Conservation (phyloP, 345 rosid genomes). For the Citrus medica region DNA sequence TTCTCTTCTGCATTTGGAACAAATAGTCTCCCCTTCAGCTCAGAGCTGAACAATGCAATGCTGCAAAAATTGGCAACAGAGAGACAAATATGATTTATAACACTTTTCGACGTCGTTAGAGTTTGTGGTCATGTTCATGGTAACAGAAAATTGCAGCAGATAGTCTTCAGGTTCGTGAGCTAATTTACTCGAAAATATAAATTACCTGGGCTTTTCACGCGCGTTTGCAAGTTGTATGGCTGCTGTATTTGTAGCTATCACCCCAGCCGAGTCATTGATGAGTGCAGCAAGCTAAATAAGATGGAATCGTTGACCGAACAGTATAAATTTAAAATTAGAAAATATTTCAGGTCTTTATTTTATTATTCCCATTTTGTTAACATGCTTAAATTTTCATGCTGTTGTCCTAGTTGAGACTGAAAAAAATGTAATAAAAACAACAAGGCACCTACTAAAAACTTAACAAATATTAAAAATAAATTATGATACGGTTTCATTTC, state of each 20-base stretch:
- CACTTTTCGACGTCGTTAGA: not conserved
- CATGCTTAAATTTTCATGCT: not conserved
- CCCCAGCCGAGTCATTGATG: conserved; percentile 85
- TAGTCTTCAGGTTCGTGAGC: too few species aligned
- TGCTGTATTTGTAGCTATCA: conserved; percentile 85
- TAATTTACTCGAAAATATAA: not conserved
- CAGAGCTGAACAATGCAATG: conserved; percentile 76
- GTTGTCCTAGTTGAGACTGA: not conserved
- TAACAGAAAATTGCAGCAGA: too few species aligned
- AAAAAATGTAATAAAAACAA: too few species aligned
- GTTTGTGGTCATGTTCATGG: not conserved
- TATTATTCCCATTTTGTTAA: too few species aligned
- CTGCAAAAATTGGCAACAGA: conserved; percentile 32
- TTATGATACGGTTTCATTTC: not conserved
- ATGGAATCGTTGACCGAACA: not conserved
- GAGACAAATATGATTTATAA: not conserved
- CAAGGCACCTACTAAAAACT: not conserved
- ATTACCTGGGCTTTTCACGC: conserved; percentile 68
- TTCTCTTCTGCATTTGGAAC: conserved; percentile 68
- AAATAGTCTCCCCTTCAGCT: conserved; percentile 64
- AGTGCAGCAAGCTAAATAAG: conserved; percentile 76
- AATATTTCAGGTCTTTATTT: not conserved
- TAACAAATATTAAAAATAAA: not conserved
- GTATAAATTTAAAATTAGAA: not conserved
- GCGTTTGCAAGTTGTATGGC: conserved; percentile 91